Evolutionary conservation across 2,329 filamentous ascomycete species (phyloP).

Genomic region (Apiospora aurea): DNA sequence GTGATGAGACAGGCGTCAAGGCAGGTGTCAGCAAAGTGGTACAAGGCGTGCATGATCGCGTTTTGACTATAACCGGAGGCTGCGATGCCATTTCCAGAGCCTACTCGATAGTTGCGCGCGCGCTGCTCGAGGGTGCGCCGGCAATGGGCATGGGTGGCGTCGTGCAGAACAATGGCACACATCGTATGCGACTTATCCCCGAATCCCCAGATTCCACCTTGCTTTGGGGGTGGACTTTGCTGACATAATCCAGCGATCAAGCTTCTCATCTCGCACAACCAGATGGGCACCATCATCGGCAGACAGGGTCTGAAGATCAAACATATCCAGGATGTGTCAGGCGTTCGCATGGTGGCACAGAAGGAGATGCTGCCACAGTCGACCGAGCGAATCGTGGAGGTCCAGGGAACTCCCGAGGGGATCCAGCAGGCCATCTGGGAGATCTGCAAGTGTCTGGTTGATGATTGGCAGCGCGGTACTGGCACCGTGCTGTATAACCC

Average conservation of each 20-base stretch:
- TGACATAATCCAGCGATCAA: conserved; percentile 76
- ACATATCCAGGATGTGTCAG: conserved; percentile 96
- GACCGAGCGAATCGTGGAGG: conserved; percentile 96
- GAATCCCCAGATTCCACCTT: not conserved
- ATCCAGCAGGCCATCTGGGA: conserved; percentile 98
- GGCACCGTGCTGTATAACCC: conserved; percentile 98
- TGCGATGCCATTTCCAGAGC: conserved; percentile 90
- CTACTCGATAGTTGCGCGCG: conserved; percentile 91
- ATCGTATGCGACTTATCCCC: conserved; percentile 71
- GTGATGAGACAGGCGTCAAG: conserved; percentile 97
- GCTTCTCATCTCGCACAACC: conserved; percentile 97
- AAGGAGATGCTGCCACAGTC: conserved; percentile 99
- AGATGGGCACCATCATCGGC: conserved; percentile 99
- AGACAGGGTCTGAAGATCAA: conserved; percentile 98
- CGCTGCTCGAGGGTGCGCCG: conserved; percentile 90
- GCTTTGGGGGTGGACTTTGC: conserved; percentile 27
- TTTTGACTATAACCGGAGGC: conserved; percentile 91
- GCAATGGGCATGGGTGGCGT: conserved; percentile 96
- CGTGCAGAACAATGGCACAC: conserved; percentile 86
- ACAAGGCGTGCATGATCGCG: conserved; percentile 94
- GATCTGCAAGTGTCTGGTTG: conserved; percentile 97
- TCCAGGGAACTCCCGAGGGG: conserved; percentile 92
- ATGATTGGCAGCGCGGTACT: conserved; percentile 96
- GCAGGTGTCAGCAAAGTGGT: conserved; percentile 99
- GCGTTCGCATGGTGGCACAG: conserved; percentile 98